phyloP scores from a whole-genome alignment of 31 red algal species.

The Asparagopsis taxiformis region DNA sequence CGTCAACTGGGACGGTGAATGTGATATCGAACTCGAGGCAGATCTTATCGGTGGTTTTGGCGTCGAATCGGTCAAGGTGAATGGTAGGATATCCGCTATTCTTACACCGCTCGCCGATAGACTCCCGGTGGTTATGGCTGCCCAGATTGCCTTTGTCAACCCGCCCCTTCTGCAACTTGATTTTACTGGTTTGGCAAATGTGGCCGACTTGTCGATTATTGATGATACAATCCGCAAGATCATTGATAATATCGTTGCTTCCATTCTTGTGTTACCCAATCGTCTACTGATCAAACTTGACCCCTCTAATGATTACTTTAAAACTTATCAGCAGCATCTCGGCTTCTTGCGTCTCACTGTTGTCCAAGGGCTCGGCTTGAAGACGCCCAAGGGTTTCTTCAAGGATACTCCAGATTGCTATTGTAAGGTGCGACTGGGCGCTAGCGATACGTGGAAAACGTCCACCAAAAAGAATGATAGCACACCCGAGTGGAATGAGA shows the following conservation, averaged over 20 bases:
- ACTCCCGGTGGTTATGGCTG: conserved; percentile 56
- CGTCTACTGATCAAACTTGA: conserved; percentile 73
- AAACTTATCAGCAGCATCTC: conserved; percentile 36
- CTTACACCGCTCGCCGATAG: conserved; percentile 48
- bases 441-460: conserved; percentile 26
- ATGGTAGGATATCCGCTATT: conserved; percentile 49
- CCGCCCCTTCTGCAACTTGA: conserved; percentile 62
- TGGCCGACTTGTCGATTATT: conserved; percentile 66
- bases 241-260: conserved; percentile 53
- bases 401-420: conserved; percentile 68
- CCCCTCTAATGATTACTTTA: conserved; percentile 49
- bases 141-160: conserved; percentile 74
- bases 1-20: conserved; percentile 72
- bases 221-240: conserved; percentile 52
- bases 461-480: conserved; percentile 42
- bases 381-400: conserved; percentile 31
- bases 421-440: conserved; percentile 42
- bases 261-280: conserved; percentile 64
- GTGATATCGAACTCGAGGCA: conserved; percentile 62
- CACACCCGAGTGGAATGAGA: conserved; percentile 62
- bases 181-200: conserved; percentile 71
- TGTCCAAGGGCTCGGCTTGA: conserved; percentile 50
- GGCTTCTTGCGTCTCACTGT: conserved; percentile 51
- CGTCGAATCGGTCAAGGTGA: conserved; percentile 62
- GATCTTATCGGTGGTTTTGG: conserved; percentile 37